Base-by-base conservation (phyloP, 176 grass and related monocot genomes). In the Calamus simplicifolius region DNA sequence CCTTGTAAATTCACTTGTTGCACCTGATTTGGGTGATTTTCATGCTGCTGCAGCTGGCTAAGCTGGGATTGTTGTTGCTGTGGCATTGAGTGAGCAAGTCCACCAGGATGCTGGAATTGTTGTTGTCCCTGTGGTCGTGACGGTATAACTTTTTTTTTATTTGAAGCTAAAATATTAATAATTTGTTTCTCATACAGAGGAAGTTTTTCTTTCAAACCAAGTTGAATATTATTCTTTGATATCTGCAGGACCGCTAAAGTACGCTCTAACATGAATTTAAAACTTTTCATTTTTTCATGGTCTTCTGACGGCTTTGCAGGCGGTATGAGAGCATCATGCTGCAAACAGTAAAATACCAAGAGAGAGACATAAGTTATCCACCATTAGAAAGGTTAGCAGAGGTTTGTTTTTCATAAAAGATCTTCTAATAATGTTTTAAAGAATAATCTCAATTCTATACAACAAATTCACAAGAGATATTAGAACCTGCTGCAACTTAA, bases 131-230 rank as follows among this genome's bases (percentile, higher is more conserved):
- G 58, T 77, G 57, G 31, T 31, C 73, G 90, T 67, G 54, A 69
- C 68, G 72, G 38, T 14, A 49, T 25, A 49, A 25, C 18, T 58
- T 77, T 89, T 52, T 65, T 78, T 76, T 82, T 89, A 73, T 82
- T 69, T 63, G 82, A 64, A 80, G 25, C 64, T 38, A 96, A 29
- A 58, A 96, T 77, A 63, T 0, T 12, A n/a, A 82, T 5, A 48
- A 95, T 95, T 66, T 90, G 83, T 60, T 49, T 87, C 76, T 95
- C 86, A 8, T 75, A 87, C 15, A 3, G 0, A 66, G 82, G 58
- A 49, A 95, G 18, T 70, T 72, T 90, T 15, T 87, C 80, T 60
- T 58, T 90, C 51, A 85, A 13, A 63, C 10, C 4, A 64, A 58
- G 69, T 12, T 80, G 80, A 59, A 95, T 69, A 69, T 2, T 71